phyloP scores from a whole-genome alignment of 768 basidiomycete species.

The Guyanaporus albipodus region DNA sequence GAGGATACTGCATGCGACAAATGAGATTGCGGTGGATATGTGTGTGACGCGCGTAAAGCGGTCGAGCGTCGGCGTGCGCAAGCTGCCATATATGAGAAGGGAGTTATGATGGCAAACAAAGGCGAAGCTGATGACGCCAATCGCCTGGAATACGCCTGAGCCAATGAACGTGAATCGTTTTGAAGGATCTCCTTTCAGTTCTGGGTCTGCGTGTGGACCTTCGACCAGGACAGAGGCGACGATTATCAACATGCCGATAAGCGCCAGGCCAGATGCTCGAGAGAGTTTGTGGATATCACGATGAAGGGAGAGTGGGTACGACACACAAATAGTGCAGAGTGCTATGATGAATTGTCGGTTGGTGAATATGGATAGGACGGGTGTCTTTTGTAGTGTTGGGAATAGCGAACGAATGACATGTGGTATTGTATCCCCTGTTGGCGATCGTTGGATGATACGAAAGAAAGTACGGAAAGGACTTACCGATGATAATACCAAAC shows the following conservation, averaged over 20 bases:
- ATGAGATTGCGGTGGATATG: constrained; percentile 78
- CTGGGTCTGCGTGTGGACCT: constrained; percentile 68
- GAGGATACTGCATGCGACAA: constrained; percentile 80
- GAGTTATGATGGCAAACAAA: constrained; percentile 99
- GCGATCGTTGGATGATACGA: background rate
- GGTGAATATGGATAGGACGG: constrained; percentile 71
- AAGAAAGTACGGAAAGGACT: constrained; percentile 1
- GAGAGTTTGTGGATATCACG: constrained; percentile 97
- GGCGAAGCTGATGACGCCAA: constrained; percentile 95
- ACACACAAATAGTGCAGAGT: constrained; percentile 82
- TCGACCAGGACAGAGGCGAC: constrained; percentile 81
- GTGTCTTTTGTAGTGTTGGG: constrained; percentile 60
- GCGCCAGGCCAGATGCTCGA: constrained; percentile 86
- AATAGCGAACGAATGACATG: constrained; percentile 88
- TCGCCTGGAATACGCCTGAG: constrained; percentile 87
- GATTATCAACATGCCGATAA: constrained; percentile 92
- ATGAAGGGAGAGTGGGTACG: constrained; percentile 92
- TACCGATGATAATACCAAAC: constrained; percentile 90
- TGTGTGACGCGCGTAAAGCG: constrained; percentile 92
- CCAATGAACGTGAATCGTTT: constrained; percentile 72
- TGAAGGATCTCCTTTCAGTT: constrained; percentile 72
- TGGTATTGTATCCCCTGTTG: constrained; percentile 86
- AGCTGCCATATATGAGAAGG: constrained; percentile 89
- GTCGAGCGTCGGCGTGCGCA: constrained; percentile 91
- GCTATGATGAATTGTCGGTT: constrained; percentile 88